Evolutionary conservation across 2,329 filamentous ascomycete genomes (phyloP).

Genomic region (Bipolaris gigantea): DNA sequence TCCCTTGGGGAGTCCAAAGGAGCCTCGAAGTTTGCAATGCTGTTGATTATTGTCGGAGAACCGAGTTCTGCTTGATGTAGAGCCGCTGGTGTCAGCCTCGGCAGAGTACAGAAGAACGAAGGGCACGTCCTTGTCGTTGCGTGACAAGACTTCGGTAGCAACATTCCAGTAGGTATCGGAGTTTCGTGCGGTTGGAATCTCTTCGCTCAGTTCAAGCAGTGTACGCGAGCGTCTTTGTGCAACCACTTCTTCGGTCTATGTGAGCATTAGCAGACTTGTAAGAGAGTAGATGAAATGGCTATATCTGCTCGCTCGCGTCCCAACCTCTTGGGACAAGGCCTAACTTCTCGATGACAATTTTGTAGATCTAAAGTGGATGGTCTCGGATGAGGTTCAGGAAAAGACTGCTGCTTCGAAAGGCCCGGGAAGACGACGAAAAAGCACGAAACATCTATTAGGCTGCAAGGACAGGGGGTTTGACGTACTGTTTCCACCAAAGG

Average conservation of each 20-base stretch:
- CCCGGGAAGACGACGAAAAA: background rate
- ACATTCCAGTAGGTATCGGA: constrained; percentile 71
- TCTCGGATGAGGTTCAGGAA: no score
- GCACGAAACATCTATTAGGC: background rate
- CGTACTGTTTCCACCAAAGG: constrained; percentile 75
- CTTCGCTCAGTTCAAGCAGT: constrained; percentile 55
- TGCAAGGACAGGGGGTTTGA: background rate
- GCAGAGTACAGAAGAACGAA: constrained; percentile 33
- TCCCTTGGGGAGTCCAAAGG: constrained; percentile 21
- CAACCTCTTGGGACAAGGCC: background rate
- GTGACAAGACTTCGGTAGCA: constrained; percentile 67
- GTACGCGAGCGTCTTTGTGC: constrained; percentile 11
- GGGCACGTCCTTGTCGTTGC: constrained; percentile 60
- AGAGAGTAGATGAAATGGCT: background rate
- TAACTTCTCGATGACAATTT: background rate
- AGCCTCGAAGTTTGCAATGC: constrained; percentile 28
- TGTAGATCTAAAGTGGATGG: background rate
- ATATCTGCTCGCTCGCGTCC: background rate
- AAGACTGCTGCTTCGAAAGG: background rate
- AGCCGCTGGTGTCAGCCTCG: constrained; percentile 14
- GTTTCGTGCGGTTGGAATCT: constrained; percentile 68
- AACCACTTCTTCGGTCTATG: constrained; percentile 15
- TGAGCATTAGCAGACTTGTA: background rate
- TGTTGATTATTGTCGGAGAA: constrained; percentile 11
- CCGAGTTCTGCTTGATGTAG: constrained; percentile 9